These are phyloP conservation scores for Debaryomyces coudertii DNA, from an alignment of 1,139 yeast species.

Conservation along the genomic window DNA sequence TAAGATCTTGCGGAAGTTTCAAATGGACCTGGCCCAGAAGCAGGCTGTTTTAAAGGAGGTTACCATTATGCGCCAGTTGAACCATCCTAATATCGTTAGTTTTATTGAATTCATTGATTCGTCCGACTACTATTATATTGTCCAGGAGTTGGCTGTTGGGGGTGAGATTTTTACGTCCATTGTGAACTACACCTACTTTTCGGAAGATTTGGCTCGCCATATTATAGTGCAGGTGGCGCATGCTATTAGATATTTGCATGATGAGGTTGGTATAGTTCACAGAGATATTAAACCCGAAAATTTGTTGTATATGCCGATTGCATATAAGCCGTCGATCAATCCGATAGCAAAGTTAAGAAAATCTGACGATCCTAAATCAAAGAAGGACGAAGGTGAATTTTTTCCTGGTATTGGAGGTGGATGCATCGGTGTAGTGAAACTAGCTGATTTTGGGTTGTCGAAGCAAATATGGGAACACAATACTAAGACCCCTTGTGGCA, in stretches of 20 bases:
- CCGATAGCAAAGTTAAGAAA: constrained; percentile 44
- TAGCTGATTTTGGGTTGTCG: constrained; percentile 62
- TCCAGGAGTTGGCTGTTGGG: constrained; percentile 55
- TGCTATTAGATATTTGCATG: constrained; percentile 54
- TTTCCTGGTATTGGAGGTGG: constrained; percentile 53
- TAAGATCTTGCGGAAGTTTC: constrained; percentile 57
- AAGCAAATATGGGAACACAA: constrained; percentile 60
- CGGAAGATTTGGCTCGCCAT: constrained; percentile 58
- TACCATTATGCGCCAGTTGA: constrained; percentile 57
- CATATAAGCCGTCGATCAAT: constrained; percentile 43
- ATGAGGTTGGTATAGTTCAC: constrained; percentile 60
- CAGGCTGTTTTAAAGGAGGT: constrained; percentile 61
- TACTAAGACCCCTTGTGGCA: constrained; percentile 67
- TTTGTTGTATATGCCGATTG: constrained; percentile 63
- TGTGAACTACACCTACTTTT: constrained; percentile 56
- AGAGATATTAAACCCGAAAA: constrained; percentile 63
- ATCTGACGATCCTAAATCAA: constrained; percentile 51
- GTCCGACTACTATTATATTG: constrained; percentile 52
- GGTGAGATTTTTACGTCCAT: constrained; percentile 63
- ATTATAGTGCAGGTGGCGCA: constrained; percentile 54
- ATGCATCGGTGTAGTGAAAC: constrained; percentile 53
- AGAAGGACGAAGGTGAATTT: constrained; percentile 57
- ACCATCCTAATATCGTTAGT: constrained; percentile 53
- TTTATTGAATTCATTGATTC: constrained; percentile 54
- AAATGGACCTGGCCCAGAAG: constrained; percentile 56